These are phyloP conservation scores for Lenwebbia sp. DNA, from an alignment of 345 rosid species.

Conservation along the genomic window DNA sequence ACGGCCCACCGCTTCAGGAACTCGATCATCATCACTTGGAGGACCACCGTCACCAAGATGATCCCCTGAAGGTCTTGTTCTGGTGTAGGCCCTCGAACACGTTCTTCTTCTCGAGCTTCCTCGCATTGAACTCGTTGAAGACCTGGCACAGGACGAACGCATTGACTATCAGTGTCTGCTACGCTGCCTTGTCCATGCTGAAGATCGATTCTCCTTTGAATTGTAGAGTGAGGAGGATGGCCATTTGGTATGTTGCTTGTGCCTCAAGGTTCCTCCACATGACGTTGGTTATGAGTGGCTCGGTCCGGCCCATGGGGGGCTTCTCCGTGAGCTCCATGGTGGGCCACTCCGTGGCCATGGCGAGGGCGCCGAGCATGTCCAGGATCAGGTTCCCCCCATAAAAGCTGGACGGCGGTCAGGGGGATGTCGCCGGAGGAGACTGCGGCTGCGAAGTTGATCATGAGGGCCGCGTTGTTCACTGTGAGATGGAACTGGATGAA, in stretches of 20 bases:
- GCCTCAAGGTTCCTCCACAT: constrained; percentile 73
- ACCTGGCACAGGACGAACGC: constrained; percentile 64
- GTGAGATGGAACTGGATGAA: constrained; percentile 80
- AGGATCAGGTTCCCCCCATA: constrained; percentile 74
- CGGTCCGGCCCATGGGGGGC: constrained; percentile 40
- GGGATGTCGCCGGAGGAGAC: constrained; percentile 80
- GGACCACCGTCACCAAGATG: constrained; percentile 32
- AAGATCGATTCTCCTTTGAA: constrained; percentile 54
- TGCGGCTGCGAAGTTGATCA: constrained; percentile 63
- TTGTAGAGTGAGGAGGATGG: constrained; percentile 47
- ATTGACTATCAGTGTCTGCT: constrained; percentile 60
- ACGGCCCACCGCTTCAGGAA: constrained; percentile 55
- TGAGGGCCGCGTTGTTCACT: constrained; percentile 47
- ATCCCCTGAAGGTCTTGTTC: constrained; percentile 51
- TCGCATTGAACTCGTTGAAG: constrained; percentile 63
- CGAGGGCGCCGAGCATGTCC: constrained; percentile 63
- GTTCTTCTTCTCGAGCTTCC: constrained; percentile 69
- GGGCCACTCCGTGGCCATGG: constrained; percentile 57
- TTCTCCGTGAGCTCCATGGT: constrained; percentile 51
- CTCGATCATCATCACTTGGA: constrained; percentile 67
- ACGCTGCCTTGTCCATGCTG: constrained; percentile 27
- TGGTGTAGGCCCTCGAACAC: constrained; percentile 43
- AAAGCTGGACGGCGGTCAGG: constrained; percentile 56
- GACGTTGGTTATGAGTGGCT: constrained; percentile 57
- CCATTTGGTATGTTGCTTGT: constrained; percentile 53